phyloP scores from a whole-genome alignment of 2,329 filamentous ascomycete genomes.

The Colletotrichum sidae region DNA sequence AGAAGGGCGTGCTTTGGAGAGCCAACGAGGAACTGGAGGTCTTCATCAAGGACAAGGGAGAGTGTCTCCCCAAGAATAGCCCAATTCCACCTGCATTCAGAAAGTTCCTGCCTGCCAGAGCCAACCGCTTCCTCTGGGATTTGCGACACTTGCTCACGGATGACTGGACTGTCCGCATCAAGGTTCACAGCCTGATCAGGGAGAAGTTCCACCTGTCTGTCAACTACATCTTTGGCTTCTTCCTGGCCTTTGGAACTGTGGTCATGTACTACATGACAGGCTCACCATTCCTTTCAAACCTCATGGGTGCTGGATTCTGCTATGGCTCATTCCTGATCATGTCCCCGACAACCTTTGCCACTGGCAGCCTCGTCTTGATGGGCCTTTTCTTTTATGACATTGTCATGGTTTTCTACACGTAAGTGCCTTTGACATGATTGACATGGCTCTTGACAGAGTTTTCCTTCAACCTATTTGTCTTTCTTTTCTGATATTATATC shows the following conservation, averaged over 20 bases:
- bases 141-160: conserved; percentile 61
- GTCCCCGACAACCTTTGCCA: conserved; percentile 89
- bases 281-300: conserved; percentile 76
- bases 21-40: conserved; percentile 55
- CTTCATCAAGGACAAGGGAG: conserved; percentile 45
- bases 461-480: too few relatives aligned
- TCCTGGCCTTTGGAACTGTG: conserved; percentile 65
- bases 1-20: conserved; percentile 55
- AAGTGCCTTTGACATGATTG: conserved; percentile 47
- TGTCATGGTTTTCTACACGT: conserved; percentile 89
- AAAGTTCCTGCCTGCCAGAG: not conserved
- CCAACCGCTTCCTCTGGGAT: conserved; percentile 57
- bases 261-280: conserved; percentile 76
- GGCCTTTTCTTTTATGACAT: conserved; percentile 96
- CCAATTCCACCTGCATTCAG: conserved; percentile 47
- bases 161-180: conserved; percentile 62
- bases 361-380: conserved; percentile 79
- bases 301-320: conserved; percentile 88
- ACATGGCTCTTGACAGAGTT: not conserved
- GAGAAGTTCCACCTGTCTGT: conserved; percentile 65
- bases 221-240: conserved; percentile 66
- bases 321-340: conserved; percentile 86
- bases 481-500: too few relatives aligned
- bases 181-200: conserved; percentile 62
- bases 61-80: conserved; percentile 38